Conservation (phyloP, 2,329 filamentous ascomycete species). For the Fusarium sp. region DNA sequence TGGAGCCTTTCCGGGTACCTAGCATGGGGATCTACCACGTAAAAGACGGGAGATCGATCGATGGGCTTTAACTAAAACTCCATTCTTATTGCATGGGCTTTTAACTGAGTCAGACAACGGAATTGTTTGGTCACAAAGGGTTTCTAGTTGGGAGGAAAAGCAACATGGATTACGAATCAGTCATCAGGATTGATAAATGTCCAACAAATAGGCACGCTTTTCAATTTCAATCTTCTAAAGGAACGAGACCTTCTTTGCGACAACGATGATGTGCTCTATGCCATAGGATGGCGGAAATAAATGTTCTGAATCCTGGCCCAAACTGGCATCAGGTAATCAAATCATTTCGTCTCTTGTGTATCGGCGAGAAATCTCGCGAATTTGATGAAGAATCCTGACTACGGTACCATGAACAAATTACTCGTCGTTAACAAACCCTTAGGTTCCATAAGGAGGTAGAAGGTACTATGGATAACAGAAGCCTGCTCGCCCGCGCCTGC, state of each 20-base stretch:
- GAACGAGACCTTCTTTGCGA: not conserved
- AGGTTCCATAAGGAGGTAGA: not conserved
- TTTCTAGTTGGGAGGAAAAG: not conserved
- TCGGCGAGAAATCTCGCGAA: not conserved
- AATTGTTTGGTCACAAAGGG: not conserved
- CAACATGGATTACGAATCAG: not conserved
- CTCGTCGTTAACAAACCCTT: not conserved
- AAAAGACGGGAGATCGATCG: slow-evolving; percentile 23
- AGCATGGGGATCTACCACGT: slow-evolving; percentile 17
- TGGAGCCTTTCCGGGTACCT: slow-evolving; percentile 7
- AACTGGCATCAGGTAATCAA: not conserved
- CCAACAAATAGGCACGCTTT: not conserved
- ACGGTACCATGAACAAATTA: not conserved
- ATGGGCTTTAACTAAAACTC: slow-evolving; percentile 9
- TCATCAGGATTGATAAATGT: not conserved
- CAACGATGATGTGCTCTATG: not conserved
- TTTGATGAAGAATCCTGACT: not conserved
- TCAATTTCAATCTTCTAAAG: not conserved
- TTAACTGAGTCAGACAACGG: slow-evolving; percentile 4
- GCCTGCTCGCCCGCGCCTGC: not conserved
- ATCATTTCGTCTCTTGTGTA: not conserved
- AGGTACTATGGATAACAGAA: not conserved
- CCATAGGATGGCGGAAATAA: not conserved
- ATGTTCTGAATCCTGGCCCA: not conserved
- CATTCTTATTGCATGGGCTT: not conserved